Conservation (phyloP, 1,284 basidiomycete genomes). For the Jaminaea rosea region DNA sequence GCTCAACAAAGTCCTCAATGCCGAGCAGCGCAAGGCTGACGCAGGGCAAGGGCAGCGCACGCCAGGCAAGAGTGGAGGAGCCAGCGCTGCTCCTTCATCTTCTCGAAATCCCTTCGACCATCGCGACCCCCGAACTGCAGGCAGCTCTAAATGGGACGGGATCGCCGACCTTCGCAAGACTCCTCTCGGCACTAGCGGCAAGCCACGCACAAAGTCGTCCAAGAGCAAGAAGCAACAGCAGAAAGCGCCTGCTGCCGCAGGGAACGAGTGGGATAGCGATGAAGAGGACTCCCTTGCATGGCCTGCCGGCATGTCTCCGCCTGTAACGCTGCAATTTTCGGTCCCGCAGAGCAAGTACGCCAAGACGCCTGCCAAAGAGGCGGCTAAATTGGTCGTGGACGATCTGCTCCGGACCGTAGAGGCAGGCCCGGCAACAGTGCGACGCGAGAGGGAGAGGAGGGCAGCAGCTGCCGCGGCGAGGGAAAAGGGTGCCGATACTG, state of each 20-base stretch:
- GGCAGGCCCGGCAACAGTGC: slow-evolving; percentile 7
- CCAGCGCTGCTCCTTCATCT: slow-evolving; percentile 19
- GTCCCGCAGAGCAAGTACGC: slow-evolving; percentile 61
- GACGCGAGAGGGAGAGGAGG: not conserved
- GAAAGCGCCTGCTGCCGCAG: slow-evolving; percentile 1
- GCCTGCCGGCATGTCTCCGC: slow-evolving; percentile 69
- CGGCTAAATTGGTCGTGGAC: slow-evolving; percentile 38
- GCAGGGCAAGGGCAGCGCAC: not conserved
- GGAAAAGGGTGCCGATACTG: not conserved
- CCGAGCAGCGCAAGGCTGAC: slow-evolving; percentile 24
- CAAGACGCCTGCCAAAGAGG: slow-evolving; percentile 51
- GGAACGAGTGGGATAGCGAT: slow-evolving; percentile 29
- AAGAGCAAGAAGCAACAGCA: slow-evolving; percentile 9
- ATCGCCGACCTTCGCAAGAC: slow-evolving; percentile 65
- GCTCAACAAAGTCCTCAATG: slow-evolving; percentile 27
- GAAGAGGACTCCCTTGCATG: slow-evolving; percentile 51
- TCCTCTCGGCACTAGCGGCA: slow-evolving; percentile 46
- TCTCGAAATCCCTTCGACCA: no score
- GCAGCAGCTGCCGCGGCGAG: not conserved
- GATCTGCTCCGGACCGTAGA: slow-evolving; percentile 41
- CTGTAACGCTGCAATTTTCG: slow-evolving; percentile 71
- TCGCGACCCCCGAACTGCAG: no score
- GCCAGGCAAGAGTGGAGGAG: not conserved
- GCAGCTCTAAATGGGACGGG: slow-evolving; percentile 59
- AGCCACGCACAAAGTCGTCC: slow-evolving; percentile 43